Conservation (phyloP, 306 rosid genomes). For the Acacia confusa region DNA sequence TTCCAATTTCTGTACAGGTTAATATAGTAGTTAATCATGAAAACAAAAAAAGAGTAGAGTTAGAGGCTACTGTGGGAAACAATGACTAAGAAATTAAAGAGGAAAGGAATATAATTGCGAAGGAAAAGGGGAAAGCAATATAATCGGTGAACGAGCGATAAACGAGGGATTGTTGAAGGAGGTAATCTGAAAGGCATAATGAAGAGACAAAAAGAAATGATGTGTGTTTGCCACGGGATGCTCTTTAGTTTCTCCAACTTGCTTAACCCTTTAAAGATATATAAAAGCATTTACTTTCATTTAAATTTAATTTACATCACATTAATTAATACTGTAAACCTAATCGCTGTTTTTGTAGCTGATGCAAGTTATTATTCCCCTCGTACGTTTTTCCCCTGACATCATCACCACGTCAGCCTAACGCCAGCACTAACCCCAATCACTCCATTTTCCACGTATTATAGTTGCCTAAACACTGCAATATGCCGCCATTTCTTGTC, state of each 20-base stretch:
- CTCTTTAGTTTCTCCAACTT: constrained; percentile 30
- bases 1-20: neutral
- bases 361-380: constrained; percentile 35
- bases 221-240: constrained; percentile 76
- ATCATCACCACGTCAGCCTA: constrained; percentile 56
- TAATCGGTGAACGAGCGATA: neutral
- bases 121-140: constrained; percentile 9
- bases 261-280: constrained; percentile 35
- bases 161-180: constrained; percentile 2
- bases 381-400: constrained; percentile 49
- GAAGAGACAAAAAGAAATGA: constrained; percentile 92
- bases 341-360: constrained; percentile 21
- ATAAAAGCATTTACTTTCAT: constrained; percentile 23
- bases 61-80: neutral
- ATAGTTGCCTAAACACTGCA: neutral
- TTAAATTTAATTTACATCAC: constrained; percentile 21
- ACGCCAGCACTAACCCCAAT: constrained; percentile 47
- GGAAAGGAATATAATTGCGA: neutral
- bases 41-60: neutral
- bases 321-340: constrained; percentile 27
- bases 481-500: neutral
- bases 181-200: constrained; percentile 58
- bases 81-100: neutral
- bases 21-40: neutral
- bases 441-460: neutral